A percentile compares a stretch with the other conserved stretches of the same genome.
Evolutionary conservation across 208 protist species (phyloP).

Genomic region (Trypanosoma melophagium): DNA sequence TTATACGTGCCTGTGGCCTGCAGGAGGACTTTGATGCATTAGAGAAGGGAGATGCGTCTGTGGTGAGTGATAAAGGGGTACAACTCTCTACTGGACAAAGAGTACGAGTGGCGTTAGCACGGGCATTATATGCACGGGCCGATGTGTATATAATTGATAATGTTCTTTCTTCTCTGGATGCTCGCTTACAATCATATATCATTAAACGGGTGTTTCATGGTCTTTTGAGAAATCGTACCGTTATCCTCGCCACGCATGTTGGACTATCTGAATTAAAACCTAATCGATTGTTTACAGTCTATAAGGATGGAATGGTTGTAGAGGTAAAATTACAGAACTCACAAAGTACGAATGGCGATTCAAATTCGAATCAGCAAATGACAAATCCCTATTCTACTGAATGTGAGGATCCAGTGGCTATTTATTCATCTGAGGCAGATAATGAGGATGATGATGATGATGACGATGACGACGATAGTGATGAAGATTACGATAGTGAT

Average conservation of each 20-base stretch:
- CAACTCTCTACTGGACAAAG: conserved; percentile 88
- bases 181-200: conserved; percentile 79
- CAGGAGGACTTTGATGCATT: conserved; percentile 74
- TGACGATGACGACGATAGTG: conserved; percentile 10
- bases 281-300: conserved; percentile 62
- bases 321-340: conserved; percentile 1
- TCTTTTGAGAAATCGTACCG: conserved; percentile 75
- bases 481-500: conserved; percentile 18
- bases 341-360: no score
- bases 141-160: conserved; percentile 92
- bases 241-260: conserved; percentile 73
- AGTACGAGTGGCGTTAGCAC: conserved; percentile 81
- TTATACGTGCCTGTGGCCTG: conserved; percentile 76
- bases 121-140: conserved; percentile 68
- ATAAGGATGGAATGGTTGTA: conserved; percentile 5
- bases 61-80: conserved; percentile 79
- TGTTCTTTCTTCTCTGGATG: conserved; percentile 92
- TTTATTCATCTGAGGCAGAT: conserved; percentile 35
- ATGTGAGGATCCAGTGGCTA: conserved; percentile 42
- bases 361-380: no score
- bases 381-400: conserved; percentile 55
- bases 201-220: conserved; percentile 72
- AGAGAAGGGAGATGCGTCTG: conserved; percentile 82
- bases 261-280: conserved; percentile 47
- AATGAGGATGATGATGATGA: conserved; percentile 21